Evolutionary conservation across 768 basidiomycete genomes (phyloP).

Genomic region (Tricholoma bakamatsutake): DNA sequence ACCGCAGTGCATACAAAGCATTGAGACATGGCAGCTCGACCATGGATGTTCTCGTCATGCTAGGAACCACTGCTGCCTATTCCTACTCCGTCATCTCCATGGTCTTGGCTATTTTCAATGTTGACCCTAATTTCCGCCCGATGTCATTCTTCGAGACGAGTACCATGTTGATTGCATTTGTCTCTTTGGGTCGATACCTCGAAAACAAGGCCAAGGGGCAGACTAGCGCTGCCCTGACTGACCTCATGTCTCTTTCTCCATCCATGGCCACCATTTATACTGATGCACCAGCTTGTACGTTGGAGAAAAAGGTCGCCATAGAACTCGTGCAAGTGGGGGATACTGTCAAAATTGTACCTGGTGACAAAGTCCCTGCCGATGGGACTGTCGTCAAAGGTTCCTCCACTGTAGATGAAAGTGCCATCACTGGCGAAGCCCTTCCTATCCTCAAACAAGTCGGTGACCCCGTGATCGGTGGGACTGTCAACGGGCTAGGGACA

Average conservation of each 20-base stretch:
- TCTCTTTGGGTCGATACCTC: conserved; percentile 90
- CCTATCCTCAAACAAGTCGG: conserved; percentile 82
- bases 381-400: conserved; percentile 84
- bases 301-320: conserved; percentile 88
- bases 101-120: conserved; percentile 57
- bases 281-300: conserved; percentile 70
- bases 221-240: conserved; percentile 93
- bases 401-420: conserved; percentile 91
- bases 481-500: conserved; percentile 94
- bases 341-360: conserved; percentile 88
- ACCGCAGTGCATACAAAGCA: conserved; percentile 85
- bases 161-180: conserved; percentile 97
- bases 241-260: conserved; percentile 92
- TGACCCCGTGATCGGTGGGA: conserved; percentile 90
- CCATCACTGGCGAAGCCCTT: conserved; percentile 91
- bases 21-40: conserved; percentile 86
- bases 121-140: conserved; percentile 66
- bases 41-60: conserved; percentile 96
- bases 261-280: conserved; percentile 96
- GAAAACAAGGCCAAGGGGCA: conserved; percentile 97
- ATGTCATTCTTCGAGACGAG: conserved; percentile 97
- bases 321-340: conserved; percentile 95
- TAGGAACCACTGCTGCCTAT: conserved; percentile 93
- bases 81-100: conserved; percentile 78
- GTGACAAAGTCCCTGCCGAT: conserved; percentile 95